Evolutionary conservation across 2,329 filamentous ascomycete genomes (phyloP), one percentile per base, ranked within the genome.

Genomic region (Aureobasidium subglaciale): DNA sequence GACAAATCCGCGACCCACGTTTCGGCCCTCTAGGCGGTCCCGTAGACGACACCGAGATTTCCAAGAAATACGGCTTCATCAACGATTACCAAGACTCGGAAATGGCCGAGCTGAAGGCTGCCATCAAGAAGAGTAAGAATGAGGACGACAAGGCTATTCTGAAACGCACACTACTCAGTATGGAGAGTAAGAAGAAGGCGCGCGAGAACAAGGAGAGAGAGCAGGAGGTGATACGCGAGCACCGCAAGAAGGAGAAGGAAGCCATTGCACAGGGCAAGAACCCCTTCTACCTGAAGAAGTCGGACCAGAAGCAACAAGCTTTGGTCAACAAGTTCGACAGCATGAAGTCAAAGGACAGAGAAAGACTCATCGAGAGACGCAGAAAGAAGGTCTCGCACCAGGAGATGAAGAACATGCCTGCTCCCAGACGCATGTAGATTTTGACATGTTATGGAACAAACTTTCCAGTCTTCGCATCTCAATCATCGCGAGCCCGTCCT

Each of bases 241-340:
- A 97, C 73, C 82, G 87, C 66, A 81, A 81, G 73, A 79, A 84
- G 69, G 93, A 99, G 77, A 90, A 89, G 74, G 87, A 91, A 69
- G 74, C 88, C 59, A 84, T 97, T 50, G 84, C 84, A 64, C 82
- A 95, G 74, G 93, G 93, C 59, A 96, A 96, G 82, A 83, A 81
- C 68, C 92, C 93, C 0, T 99, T 90, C 74, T 97, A 89, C 72
- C 75, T 97, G 64, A 99, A 99, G 82, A 86, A 85, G 75, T 75
- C 76, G 66, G 92, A 96, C 73, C 82, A 93, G 77, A 95, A 93
- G 84, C 90, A 92, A 77, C 77, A 86, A 71, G 77, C 90, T 56
- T 75, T 96, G 59, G 77, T 88, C 66, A 85, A 93, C 64, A 83
- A 86, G 68, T 96, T 88, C 71, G 81, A 85, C 63, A 81, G 82